These are phyloP conservation scores for Talaromyces sp. DNA, from an alignment of 2,329 filamentous ascomycete species.

Conservation along the genomic window DNA sequence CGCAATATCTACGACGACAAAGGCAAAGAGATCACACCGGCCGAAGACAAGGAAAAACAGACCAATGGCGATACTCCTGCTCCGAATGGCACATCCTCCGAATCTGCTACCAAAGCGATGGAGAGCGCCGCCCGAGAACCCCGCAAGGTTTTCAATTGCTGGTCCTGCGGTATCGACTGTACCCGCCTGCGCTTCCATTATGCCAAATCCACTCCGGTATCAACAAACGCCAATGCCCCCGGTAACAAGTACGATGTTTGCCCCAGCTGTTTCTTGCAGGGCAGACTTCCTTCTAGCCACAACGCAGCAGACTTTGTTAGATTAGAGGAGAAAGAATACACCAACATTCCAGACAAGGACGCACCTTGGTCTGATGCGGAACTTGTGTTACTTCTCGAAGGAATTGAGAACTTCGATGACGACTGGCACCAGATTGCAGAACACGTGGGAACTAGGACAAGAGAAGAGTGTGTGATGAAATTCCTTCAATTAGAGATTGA, in stretches of 20 bases:
- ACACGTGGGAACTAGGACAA: slow-evolving; percentile 83
- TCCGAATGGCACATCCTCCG: slow-evolving; percentile 58
- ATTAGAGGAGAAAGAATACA: slow-evolving; percentile 82
- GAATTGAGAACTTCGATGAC: slow-evolving; percentile 86
- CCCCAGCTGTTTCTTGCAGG: slow-evolving; percentile 83
- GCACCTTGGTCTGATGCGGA: slow-evolving; percentile 89
- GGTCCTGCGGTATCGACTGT: slow-evolving; percentile 89
- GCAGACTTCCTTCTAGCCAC: slow-evolving; percentile 74
- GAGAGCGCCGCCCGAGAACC: slow-evolving; percentile 57
- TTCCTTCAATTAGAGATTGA: slow-evolving; percentile 96
- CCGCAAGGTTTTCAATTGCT: slow-evolving; percentile 72
- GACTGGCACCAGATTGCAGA: slow-evolving; percentile 93
- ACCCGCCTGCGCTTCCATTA: slow-evolving; percentile 67
- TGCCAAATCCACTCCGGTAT: slow-evolving; percentile 57
- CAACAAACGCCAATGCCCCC: slow-evolving; percentile 50
- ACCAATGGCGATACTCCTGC: slow-evolving; percentile 59
- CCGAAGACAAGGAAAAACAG: slow-evolving; percentile 60
- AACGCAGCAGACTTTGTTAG: slow-evolving; percentile 78
- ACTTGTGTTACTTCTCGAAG: slow-evolving; percentile 82
- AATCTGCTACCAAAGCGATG: slow-evolving; percentile 61
- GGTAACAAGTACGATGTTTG: slow-evolving; percentile 80
- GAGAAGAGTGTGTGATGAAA: slow-evolving; percentile 94
- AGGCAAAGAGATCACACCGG: slow-evolving; percentile 74
- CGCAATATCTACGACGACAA: slow-evolving; percentile 94
- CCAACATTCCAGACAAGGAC: slow-evolving; percentile 73